Conservation (phyloP, 306 rosid species). For the Dryas alaskensis region DNA sequence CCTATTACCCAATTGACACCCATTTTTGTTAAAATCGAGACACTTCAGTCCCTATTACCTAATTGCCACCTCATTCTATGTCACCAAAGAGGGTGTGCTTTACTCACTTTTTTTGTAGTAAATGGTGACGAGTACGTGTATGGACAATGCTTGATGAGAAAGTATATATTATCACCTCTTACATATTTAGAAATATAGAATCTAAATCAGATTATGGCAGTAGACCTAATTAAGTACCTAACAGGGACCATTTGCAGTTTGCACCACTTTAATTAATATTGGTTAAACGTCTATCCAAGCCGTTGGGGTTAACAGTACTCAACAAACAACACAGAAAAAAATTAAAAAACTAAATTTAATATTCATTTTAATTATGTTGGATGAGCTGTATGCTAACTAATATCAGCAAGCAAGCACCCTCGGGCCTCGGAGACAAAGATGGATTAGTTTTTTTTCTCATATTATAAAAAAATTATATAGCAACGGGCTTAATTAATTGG, state of each 20-base stretch:
- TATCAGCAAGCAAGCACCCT: constrained; percentile 27
- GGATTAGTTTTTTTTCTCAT: constrained; percentile 14
- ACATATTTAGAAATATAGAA: not conserved
- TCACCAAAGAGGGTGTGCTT: no score
- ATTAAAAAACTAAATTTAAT: not conserved
- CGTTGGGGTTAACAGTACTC: not conserved
- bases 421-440: not conserved
- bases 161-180: not conserved
- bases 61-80: no score
- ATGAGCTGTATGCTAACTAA: constrained; percentile 39
- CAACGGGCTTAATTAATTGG: not conserved
- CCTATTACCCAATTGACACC: no score
- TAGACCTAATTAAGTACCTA: not conserved
- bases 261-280: not conserved
- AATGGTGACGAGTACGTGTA: no score
- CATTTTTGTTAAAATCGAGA: no score
- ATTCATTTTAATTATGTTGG: constrained; percentile 11
- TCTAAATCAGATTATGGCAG: constrained; percentile 1
- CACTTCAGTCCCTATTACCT: no score
- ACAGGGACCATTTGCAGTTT: constrained; percentile 9
- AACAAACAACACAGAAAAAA: not conserved
- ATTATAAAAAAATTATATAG: not conserved
- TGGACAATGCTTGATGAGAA: not conserved
- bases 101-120: no score
- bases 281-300: constrained; percentile 3